Evolutionary conservation across 163 green algal species (phyloP), one percentile per base, ranked within the genome.

Genomic region (Prototheca wickerhamii): DNA sequence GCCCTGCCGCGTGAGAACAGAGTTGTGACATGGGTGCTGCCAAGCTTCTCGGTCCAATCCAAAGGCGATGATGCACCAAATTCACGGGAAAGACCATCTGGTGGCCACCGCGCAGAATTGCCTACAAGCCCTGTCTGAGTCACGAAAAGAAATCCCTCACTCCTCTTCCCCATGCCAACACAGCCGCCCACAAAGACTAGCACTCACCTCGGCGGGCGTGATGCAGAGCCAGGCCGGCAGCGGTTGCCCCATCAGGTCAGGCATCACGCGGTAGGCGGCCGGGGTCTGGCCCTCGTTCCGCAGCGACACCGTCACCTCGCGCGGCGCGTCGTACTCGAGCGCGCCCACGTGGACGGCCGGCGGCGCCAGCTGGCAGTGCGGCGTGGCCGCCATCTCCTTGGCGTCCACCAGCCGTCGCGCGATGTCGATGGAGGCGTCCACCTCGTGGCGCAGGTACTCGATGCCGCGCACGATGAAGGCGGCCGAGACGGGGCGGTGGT

Each of bases 361-460:
- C 29, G 65, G 61, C 33, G 70, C 50, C 58, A 77, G 54, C n/a
- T 61, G 29, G 49, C 64, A 81, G 72, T 62, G 68, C 15, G 82
- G 81, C 55, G 74, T 65, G 29, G 70, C 43, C n/a, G 70, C 71
- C 69, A 80, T 78, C 66, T 85, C 74, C 31, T 52, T 58, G 7
- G 77, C 63, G 56, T 89, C 83, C 23, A 81, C 76, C 4, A 57
- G 34, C 12, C 77, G 65, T 8, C 76, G 53, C 1, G 74, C 76
- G 25, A 59, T 49, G 26, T 86, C 78, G n/a, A 86, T 58, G 32
- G 78, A 60, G 15, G 63, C 53, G 49, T 82, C 71, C 28, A 86
- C 69, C 7, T 58, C 49, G 23, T 65, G 52, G 28, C 70, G 67
- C 44, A 61, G 43, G 56, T 65, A 82, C 58, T 72, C 63, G 23